Base-by-base conservation (phyloP, 2,329 filamentous ascomycete species). In the Parastagonospora avenae region DNA sequence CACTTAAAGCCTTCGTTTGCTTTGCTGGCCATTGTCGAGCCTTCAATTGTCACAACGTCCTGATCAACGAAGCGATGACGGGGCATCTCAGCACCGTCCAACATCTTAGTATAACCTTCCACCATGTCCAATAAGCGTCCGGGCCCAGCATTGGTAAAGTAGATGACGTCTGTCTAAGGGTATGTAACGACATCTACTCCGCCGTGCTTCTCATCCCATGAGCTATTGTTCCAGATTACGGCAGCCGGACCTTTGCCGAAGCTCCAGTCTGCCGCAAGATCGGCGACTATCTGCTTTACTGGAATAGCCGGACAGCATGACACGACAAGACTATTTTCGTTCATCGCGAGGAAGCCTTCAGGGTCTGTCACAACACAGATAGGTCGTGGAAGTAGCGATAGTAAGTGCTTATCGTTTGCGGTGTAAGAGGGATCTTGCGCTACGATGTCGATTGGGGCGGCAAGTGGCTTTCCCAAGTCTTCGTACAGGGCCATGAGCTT, bases 341-440 rank as follows among this genome's bases (percentile, higher is more conserved):
- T 19, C 28, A 50, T 30, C 27, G 36, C 29, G 12, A 46, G n/a
- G 11, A 45, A 50, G 2, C 15, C 42, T 6, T 45, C 1, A 8
- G 35, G 47, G 28, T 50, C 41, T 4, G 7, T n/a, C 2, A 32
- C 29, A 8, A 39, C n/a, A 10, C 24, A 8, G 4, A 43, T 42
- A 2, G 38, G 46, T 12, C 15, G n/a, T 27, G 31, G 8, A n/a
- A 49, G 33, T 10, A 11, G 12, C 11, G 14, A 32, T 10, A 39
- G 31, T 27, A 42, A 1, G 2, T 27, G 14, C 3, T 14, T 19
- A 6, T 35, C 30, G 15, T 9, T 32, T 15, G 12, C 10, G 7
- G 29, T 24, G 41, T 50, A 45, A 15, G 31, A 15, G 8, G 41
- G 47, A 11, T 45, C 41, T 40, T 50, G 41, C 2, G 35, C 40